A percentile compares a stretch with the other conserved stretches of the same genome.
phyloP scores from a whole-genome alignment of 208 protist species.

The Crithidia mellificae region DNA sequence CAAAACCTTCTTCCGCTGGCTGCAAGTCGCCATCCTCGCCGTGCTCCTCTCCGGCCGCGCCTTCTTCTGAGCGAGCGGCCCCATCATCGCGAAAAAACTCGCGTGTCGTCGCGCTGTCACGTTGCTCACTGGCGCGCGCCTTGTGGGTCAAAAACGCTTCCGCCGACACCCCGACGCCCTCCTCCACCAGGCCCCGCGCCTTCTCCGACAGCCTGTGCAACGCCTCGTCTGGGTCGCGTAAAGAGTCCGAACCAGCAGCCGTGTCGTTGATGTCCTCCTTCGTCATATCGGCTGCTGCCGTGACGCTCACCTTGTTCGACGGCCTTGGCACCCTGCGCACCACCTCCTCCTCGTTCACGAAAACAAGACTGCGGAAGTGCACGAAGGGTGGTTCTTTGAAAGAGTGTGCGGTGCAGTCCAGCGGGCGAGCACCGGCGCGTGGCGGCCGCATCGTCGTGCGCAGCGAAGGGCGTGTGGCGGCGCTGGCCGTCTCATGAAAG shows the following conservation, averaged over 20 bases:
- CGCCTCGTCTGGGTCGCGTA: background rate
- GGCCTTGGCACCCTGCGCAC: too few relatives aligned
- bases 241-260: too few relatives aligned
- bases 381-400: slow-evolving; percentile 18
- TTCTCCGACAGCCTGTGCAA: background rate
- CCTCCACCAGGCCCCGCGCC: background rate
- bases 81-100: background rate
- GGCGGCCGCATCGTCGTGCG: background rate
- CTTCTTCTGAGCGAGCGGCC: background rate
- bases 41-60: background rate
- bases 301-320: too few relatives aligned
- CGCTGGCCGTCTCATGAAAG: background rate
- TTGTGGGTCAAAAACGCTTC: background rate
- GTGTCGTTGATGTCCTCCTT: background rate
- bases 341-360: slow-evolving; percentile 33
- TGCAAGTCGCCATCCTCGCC: background rate
- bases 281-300: background rate
- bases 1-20: background rate
- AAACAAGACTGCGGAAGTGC: slow-evolving; percentile 4
- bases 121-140: background rate
- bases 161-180: slow-evolving; percentile 2
- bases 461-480: background rate
- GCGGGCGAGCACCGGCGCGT: background rate
- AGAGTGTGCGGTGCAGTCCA: background rate
- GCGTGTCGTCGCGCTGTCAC: background rate